Conservation (phyloP, 2,329 filamentous ascomycete species). For the Ophiocordyceps camponoti-rufipedis region DNA sequence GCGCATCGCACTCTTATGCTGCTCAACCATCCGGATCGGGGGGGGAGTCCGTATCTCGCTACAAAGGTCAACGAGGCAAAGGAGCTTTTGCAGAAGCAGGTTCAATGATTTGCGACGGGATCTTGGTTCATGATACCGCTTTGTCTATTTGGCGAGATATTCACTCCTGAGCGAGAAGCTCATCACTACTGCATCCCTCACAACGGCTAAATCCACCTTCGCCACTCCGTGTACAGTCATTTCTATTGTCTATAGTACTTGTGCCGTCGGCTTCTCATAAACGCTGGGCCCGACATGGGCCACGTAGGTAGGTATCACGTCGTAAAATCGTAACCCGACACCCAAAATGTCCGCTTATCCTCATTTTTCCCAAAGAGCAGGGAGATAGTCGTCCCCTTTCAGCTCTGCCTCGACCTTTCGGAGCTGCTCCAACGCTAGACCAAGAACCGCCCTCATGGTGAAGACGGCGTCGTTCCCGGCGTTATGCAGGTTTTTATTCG, state of each 20-base stretch:
- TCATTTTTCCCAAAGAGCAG: neutral
- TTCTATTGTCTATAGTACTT: too few relatives aligned
- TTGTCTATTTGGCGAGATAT: neutral
- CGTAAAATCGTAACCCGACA: neutral
- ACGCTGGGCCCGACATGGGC: too few relatives aligned
- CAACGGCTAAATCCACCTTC: too few relatives aligned
- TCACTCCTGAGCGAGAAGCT: too few relatives aligned
- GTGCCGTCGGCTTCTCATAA: too few relatives aligned
- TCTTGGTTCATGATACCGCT: neutral
- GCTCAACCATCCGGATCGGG: constrained; percentile 92
- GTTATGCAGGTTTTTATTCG: constrained; percentile 56
- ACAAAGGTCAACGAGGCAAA: constrained; percentile 99
- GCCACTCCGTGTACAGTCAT: constrained; percentile 15
- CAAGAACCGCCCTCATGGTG: constrained; percentile 57
- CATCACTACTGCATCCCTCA: too few relatives aligned
- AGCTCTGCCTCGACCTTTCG: constrained; percentile 6
- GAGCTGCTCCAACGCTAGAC: constrained; percentile 11
- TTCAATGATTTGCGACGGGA: constrained; percentile 3
- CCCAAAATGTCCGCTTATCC: neutral
- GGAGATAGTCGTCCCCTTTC: constrained; percentile 4
- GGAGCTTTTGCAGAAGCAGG: constrained; percentile 69
- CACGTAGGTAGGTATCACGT: neutral
- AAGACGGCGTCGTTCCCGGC: constrained; percentile 75
- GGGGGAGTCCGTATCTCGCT: constrained; percentile 87
- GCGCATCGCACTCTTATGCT: constrained; percentile 93